Percentiles rank a stretch among this genome's conserved stretches.
phyloP scores from a whole-genome alignment of 2,329 filamentous ascomycete species.

The Podosphaera aphanis region DNA sequence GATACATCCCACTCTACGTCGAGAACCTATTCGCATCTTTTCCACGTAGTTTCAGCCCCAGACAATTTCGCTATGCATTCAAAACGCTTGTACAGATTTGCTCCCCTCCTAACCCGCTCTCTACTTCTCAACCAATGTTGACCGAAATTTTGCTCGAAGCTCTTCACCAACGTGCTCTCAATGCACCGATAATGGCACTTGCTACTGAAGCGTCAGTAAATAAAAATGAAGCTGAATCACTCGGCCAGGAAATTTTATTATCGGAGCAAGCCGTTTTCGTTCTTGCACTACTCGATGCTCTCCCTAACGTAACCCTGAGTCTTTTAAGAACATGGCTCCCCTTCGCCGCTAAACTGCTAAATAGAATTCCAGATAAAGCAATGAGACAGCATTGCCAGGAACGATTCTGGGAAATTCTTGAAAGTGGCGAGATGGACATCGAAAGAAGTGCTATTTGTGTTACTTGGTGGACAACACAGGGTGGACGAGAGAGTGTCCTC shows the following conservation, averaged over 20 bases:
- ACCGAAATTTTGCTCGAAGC: slow-evolving; percentile 42
- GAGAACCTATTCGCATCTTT: slow-evolving; percentile 44
- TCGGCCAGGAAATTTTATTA: slow-evolving; percentile 13
- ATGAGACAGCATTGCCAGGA: slow-evolving; percentile 34
- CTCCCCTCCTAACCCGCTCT: slow-evolving; percentile 37
- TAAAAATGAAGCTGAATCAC: slow-evolving; percentile 13
- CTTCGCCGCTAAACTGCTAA: slow-evolving; percentile 33
- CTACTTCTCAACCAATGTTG: slow-evolving; percentile 36
- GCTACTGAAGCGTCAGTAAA: slow-evolving; percentile 9
- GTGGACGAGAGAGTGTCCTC: slow-evolving; percentile 14
- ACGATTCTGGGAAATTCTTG: slow-evolving; percentile 42
- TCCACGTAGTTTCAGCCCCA: slow-evolving; percentile 36
- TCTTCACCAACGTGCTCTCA: slow-evolving; percentile 32
- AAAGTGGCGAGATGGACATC: slow-evolving; percentile 46
- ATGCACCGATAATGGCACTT: slow-evolving; percentile 26
- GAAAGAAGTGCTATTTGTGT: slow-evolving; percentile 41
- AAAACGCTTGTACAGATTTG: slow-evolving; percentile 43
- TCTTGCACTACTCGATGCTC: slow-evolving; percentile 39
- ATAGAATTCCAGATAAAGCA: slow-evolving; percentile 25
- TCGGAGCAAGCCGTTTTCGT: slow-evolving; percentile 39
- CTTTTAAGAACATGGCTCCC: slow-evolving; percentile 44
- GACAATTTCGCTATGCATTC: slow-evolving; percentile 49
- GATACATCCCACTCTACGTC: slow-evolving; percentile 43
- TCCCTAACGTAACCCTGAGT: slow-evolving; percentile 34
- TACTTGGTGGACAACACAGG: slow-evolving; percentile 40